Evolutionary conservation across 768 basidiomycete species (phyloP).

Genomic region (Boletus insuetus): DNA sequence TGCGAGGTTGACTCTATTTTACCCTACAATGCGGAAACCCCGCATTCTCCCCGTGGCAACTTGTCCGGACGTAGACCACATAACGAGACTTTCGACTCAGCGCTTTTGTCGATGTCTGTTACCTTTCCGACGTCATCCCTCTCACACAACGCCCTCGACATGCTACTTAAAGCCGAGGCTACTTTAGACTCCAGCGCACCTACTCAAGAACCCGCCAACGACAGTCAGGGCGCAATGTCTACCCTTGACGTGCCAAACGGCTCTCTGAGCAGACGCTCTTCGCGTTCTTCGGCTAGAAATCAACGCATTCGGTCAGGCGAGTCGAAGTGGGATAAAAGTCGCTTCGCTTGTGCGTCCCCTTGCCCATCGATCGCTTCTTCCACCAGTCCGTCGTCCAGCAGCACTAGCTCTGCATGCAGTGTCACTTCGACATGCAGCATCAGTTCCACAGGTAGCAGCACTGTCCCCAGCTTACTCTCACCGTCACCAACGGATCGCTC

Average conservation of each 20-base stretch:
- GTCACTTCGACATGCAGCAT: slow-evolving; percentile 23
- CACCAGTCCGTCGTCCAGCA: slow-evolving; percentile 22
- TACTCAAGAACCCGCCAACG: slow-evolving; percentile 16
- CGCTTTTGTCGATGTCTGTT: slow-evolving; percentile 20
- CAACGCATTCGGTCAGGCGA: slow-evolving; percentile 25
- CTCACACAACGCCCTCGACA: slow-evolving; percentile 30
- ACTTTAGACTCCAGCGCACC: slow-evolving; percentile 17
- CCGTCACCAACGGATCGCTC: slow-evolving; percentile 31
- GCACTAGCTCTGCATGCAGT: slow-evolving; percentile 24
- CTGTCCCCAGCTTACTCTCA: slow-evolving; percentile 16
- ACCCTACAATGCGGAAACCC: slow-evolving; percentile 34
- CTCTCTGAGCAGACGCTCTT: slow-evolving; percentile 29
- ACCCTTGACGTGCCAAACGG: slow-evolving; percentile 23
- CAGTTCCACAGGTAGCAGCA: slow-evolving; percentile 12
- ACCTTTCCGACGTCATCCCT: slow-evolving; percentile 33
- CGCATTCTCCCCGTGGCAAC: slow-evolving; percentile 28
- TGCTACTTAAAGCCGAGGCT: slow-evolving; percentile 32
- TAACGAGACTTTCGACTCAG: slow-evolving; percentile 25
- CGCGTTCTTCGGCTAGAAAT: slow-evolving; percentile 28
- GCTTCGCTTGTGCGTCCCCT: slow-evolving; percentile 29
- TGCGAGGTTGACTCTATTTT: slow-evolving; percentile 17
- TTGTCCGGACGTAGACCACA: slow-evolving; percentile 21
- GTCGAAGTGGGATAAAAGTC: slow-evolving; percentile 28
- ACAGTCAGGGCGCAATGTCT: slow-evolving; percentile 22
- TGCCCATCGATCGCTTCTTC: slow-evolving; percentile 27